Evolutionary conservation across 2,329 filamentous ascomycete genomes (phyloP), one percentile per base, ranked within the genome.

Genomic region (Bimuria novae-zelandiae): DNA sequence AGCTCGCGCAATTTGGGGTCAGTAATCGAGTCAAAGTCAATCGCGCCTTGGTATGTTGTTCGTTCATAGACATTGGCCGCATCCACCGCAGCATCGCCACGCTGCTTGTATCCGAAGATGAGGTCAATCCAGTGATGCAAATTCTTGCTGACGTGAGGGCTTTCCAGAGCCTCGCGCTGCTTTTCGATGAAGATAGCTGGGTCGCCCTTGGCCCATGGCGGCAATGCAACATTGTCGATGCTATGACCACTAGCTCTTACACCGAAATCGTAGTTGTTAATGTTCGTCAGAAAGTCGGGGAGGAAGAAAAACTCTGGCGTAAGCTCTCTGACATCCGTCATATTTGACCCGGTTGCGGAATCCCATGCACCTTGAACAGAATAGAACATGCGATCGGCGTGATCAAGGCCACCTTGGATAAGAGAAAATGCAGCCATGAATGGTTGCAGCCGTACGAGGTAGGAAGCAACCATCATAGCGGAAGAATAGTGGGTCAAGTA

Each of bases 401-500:
- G 93, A 69, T 99, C 94, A 68, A 97, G 99, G 33, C 84, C 93
- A n/a, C 94, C 94, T 73, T 99, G 94, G 1, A 99, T 83, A 7
- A 97, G 79, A 17, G 97, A 84, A 68, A 96, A 97, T 0, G 94
- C 96, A 63, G 97, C 91, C 21, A 97, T 93, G 70, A 97, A 99
- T 0, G 94, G 94, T 45, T 96, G 93, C 14, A 99, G 81, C 16
- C 94, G 88, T 65, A 99, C 97, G 35, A 99, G 82, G 67, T 97
- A 99, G 0, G 92, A 97, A 11, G 92, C 92, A 6, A 99, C 94
- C 54, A 96, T 97, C 94, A 97, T 99, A 7, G 94, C 94, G 2
- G 94, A 97, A 1, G 94, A 97, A 73, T 99, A 99, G 71, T 99
- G 95, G 0, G 95, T 99, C 16, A 94, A 94, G 63, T 97, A 99